Percentiles rank a stretch among this genome's conserved stretches.
phyloP scores from a whole-genome alignment of 1,139 yeast species.

The Lodderomyces metapsilosis region DNA sequence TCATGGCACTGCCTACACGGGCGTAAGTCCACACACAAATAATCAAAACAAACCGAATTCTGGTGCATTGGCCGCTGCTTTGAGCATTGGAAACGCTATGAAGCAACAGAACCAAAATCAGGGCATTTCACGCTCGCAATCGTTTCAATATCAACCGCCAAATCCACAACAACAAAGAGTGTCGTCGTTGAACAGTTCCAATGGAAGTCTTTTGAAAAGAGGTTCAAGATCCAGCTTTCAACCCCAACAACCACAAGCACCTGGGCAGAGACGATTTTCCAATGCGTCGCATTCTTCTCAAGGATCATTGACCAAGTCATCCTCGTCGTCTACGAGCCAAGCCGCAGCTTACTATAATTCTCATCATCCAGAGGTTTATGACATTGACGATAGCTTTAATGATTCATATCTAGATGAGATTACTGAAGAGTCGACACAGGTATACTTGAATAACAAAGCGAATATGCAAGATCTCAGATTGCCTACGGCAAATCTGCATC shows the following conservation, averaged over 20 bases:
- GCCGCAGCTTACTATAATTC: constrained; percentile 3
- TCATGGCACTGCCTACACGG: constrained; percentile 42
- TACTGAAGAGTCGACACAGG: constrained; percentile 22
- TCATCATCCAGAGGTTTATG: constrained; percentile 16
- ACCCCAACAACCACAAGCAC: constrained; percentile 5
- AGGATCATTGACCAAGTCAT: constrained; percentile 8
- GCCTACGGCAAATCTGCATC: constrained; percentile 1
- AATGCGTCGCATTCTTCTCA: constrained; percentile 17
- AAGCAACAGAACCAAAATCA: constrained; percentile 9
- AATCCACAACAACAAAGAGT: constrained; percentile 4
- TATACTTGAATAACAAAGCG: constrained; percentile 22
- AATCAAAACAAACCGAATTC: constrained; percentile 35
- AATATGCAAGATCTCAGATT: constrained; percentile 27
- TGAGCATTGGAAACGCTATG: constrained; percentile 38
- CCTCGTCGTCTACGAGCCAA: constrained; percentile 4
- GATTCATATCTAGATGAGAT: constrained; percentile 31
- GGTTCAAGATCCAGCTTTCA: constrained; percentile 13
- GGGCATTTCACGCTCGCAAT: constrained; percentile 6
- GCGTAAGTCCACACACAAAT: constrained; percentile 39
- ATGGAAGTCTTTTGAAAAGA: constrained; percentile 18
- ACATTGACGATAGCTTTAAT: constrained; percentile 30
- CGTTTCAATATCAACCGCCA: constrained; percentile 4
- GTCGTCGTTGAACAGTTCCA: constrained; percentile 7
- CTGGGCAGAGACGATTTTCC: constrained; percentile 16
- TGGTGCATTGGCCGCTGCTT: constrained; percentile 48